Conservation (phyloP, 2,329 filamentous ascomycete genomes). For the Apiospora aurea region DNA sequence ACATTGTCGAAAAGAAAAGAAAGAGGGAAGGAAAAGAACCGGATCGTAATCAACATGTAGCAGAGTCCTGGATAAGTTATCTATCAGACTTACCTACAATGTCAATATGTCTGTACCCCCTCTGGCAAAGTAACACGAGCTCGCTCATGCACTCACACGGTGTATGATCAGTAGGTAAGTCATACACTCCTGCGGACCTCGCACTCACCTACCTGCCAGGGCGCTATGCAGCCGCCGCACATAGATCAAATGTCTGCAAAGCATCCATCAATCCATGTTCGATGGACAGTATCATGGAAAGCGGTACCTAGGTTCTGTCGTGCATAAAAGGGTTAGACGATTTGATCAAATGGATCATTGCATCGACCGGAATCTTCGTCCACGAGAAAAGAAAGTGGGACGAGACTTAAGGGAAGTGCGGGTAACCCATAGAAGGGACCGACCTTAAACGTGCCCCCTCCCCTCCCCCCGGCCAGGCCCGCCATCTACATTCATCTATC, state of each 20-base stretch:
- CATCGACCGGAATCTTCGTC: not conserved
- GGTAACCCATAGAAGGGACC: conserved; percentile 4
- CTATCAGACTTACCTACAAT: not conserved
- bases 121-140: not conserved
- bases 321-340: too few relatives aligned
- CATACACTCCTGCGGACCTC: not conserved
- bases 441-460: conserved; percentile 7
- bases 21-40: too few relatives aligned
- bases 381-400: conserved; percentile 2
- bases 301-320: too few relatives aligned
- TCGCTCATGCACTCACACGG: not conserved
- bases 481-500: not conserved
- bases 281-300: not conserved
- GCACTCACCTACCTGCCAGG: conserved; percentile 1
- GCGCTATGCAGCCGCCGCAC: not conserved
- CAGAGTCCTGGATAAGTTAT: not conserved
- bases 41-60: not conserved
- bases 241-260: not conserved
- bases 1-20: not conserved
- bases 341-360: not conserved
- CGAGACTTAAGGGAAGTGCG: not conserved
- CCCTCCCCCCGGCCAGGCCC: not conserved
- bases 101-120: not conserved
- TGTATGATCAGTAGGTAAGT: not conserved
- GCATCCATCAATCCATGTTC: not conserved